A percentile compares a stretch with the other conserved stretches of the same genome.
Evolutionary conservation across 2,329 filamentous ascomycete genomes (phyloP).

Genomic region (Tolypocladium tundrense): DNA sequence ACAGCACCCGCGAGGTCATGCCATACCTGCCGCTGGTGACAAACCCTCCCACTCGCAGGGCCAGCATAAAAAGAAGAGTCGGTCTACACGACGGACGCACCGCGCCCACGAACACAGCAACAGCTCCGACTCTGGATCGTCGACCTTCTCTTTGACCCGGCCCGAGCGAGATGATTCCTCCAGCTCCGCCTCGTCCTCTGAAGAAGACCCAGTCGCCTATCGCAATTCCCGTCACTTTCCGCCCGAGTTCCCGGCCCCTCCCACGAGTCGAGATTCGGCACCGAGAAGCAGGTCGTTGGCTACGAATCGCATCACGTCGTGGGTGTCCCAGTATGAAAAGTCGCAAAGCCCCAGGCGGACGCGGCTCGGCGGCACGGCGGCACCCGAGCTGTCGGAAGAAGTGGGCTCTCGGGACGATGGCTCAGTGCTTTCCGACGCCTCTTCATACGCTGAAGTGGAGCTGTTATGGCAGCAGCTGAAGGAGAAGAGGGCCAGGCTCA

Average conservation of each 20-base stretch:
- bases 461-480: constrained; percentile 25
- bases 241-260: constrained; percentile 19
- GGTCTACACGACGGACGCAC: background rate
- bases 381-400: constrained; percentile 3
- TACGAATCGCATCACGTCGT: constrained; percentile 22
- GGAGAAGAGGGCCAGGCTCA: constrained; percentile 17
- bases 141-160: constrained; percentile 13
- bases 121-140: constrained; percentile 10
- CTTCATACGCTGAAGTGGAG: constrained; percentile 21
- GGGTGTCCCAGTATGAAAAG: constrained; percentile 21
- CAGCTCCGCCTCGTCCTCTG: constrained; percentile 14
- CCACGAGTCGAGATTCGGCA: constrained; percentile 9
- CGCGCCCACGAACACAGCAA: background rate
- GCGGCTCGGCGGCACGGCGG: constrained; percentile 3
- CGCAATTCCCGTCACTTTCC: constrained; percentile 20
- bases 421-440: constrained; percentile 8
- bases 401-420: constrained; percentile 7
- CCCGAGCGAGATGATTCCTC: constrained; percentile 8
- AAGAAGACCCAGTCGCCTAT: constrained; percentile 17
- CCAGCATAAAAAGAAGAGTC: background rate
- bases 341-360: constrained; percentile 12
- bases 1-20: background rate
- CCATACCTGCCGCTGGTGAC: background rate
- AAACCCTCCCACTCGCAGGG: background rate
- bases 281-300: constrained; percentile 15